phyloP scores from a whole-genome alignment of 208 protist species.

The Crithidia acanthocephali region DNA sequence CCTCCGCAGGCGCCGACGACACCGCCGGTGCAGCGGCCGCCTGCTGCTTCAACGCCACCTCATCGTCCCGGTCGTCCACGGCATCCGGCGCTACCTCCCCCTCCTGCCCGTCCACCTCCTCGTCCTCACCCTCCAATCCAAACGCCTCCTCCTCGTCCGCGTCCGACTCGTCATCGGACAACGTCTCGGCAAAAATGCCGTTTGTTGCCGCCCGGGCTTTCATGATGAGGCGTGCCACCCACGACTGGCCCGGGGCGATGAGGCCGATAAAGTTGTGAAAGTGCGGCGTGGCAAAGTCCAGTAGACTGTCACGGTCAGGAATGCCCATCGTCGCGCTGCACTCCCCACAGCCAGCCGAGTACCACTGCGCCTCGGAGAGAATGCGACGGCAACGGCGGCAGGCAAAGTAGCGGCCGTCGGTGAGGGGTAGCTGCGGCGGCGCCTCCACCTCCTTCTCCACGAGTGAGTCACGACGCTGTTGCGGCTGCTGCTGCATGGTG shows the following conservation, averaged over 20 bases:
- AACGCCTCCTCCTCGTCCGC: conserved; percentile 24
- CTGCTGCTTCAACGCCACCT: background rate
- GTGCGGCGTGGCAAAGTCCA: conserved; percentile 76
- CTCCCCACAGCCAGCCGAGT: conserved; percentile 68
- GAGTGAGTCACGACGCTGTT: background rate
- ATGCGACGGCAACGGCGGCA: conserved; percentile 83
- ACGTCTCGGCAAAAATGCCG: conserved; percentile 76
- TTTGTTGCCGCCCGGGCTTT: conserved; percentile 42
- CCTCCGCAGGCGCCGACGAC: background rate
- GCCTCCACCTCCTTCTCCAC: conserved; percentile 36
- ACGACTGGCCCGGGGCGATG: conserved; percentile 81
- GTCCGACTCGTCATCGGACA: conserved; percentile 59
- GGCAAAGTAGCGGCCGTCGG: conserved; percentile 69
- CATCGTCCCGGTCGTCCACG: background rate
- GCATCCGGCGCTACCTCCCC: background rate
- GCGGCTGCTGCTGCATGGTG: conserved; percentile 4
- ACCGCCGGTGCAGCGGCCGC: background rate
- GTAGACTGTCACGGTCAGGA: conserved; percentile 55
- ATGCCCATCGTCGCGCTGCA: conserved; percentile 69
- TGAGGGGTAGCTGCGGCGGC: conserved; percentile 81
- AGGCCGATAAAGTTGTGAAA: conserved; percentile 89
- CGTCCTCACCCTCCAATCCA: background rate
- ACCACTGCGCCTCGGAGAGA: conserved; percentile 78
- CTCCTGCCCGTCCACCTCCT: background rate
- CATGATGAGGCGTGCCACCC: conserved; percentile 85